These are phyloP conservation scores for Colletotrichum sp. DNA, from an alignment of 2,329 filamentous ascomycete species.

Conservation along the genomic window DNA sequence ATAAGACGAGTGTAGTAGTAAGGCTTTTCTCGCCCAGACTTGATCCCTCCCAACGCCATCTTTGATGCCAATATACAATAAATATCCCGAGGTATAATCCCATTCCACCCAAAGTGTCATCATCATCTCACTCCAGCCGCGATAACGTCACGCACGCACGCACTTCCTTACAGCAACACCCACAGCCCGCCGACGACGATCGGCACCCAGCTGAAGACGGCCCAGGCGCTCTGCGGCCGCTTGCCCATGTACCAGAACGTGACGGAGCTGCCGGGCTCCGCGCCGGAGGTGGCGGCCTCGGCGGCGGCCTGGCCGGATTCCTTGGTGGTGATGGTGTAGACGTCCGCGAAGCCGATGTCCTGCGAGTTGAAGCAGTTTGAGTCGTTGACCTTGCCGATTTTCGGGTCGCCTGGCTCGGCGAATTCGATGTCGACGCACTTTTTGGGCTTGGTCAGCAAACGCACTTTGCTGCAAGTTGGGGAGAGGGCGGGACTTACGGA, in stretches of 20 bases:
- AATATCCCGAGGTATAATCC: conserved; percentile 4
- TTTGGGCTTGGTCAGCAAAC: background rate
- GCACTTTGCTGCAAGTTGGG: accelerated
- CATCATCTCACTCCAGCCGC: background rate
- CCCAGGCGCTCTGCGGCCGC: background rate
- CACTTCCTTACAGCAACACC: conserved; percentile 39
- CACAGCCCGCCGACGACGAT: conserved; percentile 42
- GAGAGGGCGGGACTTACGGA: conserved; percentile 60
- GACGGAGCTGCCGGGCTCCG: conserved; percentile 26
- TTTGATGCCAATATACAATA: conserved; percentile 22
- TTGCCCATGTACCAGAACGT: conserved; percentile 24
- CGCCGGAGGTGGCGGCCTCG: conserved; percentile 32
- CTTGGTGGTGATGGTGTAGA: conserved; percentile 72
- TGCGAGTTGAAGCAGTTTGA: conserved; percentile 90
- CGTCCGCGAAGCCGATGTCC: conserved; percentile 75
- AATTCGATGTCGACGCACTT: conserved; percentile 97
- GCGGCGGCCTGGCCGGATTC: conserved; percentile 34
- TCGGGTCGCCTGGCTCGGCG: conserved; percentile 73
- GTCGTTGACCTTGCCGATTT: conserved; percentile 74
- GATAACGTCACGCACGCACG: too few relatives aligned
- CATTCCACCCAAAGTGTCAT: background rate
- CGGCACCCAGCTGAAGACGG: conserved; percentile 45
- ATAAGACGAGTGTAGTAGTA: background rate
- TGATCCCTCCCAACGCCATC: conserved; percentile 3
- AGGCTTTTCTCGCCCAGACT: background rate